Evolutionary conservation across 106 monocot genomes (phyloP).

Genomic region (Allium cepa): DNA sequence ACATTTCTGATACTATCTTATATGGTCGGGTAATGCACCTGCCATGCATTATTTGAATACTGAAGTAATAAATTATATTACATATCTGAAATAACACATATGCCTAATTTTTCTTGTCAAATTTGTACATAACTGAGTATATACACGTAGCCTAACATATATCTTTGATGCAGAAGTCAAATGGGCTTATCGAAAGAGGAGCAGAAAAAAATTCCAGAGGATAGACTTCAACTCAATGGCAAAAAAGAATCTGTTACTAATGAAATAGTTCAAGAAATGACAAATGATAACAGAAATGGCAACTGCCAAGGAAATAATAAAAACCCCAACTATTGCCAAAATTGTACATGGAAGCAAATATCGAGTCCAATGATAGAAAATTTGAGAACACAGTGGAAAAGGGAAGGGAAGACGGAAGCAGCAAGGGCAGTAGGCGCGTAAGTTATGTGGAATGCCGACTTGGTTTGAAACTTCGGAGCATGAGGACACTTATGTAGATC

Average conservation of each 20-base stretch:
- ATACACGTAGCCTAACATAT: background rate
- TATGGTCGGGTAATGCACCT: too few species aligned
- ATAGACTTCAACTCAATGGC: slow-evolving; percentile 17
- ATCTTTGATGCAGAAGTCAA: slow-evolving; percentile 33
- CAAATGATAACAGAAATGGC: background rate
- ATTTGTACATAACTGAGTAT: too few species aligned
- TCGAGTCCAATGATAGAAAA: slow-evolving; percentile 14
- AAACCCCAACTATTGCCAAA: slow-evolving; percentile 39
- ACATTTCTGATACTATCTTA: too few species aligned
- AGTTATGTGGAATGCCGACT: slow-evolving; percentile 27
- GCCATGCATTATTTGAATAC: too few species aligned
- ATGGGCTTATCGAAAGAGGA: slow-evolving; percentile 69
- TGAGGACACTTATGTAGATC: slow-evolving; percentile 78
- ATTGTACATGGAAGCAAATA: slow-evolving; percentile 4
- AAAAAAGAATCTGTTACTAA: slow-evolving; percentile 6
- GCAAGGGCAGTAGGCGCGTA: slow-evolving; percentile 18
- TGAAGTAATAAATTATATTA: too few species aligned
- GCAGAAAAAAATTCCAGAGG: slow-evolving; percentile 36
- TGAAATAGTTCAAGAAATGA: background rate
- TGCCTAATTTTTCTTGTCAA: too few species aligned
- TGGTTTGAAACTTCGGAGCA: slow-evolving; percentile 86
- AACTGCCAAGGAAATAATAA: slow-evolving; percentile 45
- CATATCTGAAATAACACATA: too few species aligned
- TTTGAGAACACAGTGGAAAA: slow-evolving; percentile 1
- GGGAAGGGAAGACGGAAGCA: slow-evolving; percentile 8